Evolutionary conservation across 2,329 filamentous ascomycete species (phyloP).

Genomic region (Epichloe hybrida): DNA sequence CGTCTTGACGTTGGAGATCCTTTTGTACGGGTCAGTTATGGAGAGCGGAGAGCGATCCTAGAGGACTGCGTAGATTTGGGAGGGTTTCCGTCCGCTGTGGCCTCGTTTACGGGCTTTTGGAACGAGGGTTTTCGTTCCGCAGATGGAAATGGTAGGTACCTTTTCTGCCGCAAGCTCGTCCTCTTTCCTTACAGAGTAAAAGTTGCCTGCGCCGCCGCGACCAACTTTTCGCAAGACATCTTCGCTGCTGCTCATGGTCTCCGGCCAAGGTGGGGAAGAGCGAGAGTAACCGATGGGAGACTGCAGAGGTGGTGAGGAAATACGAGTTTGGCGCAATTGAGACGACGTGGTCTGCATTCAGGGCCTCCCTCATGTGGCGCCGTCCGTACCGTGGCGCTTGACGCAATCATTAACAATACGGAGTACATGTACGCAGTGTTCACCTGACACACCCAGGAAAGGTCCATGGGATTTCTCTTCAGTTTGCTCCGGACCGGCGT

Average conservation of each 20-base stretch:
- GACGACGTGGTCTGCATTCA: no score
- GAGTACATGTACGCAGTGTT: no score
- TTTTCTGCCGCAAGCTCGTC: constrained; percentile 23
- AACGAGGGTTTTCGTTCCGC: not conserved
- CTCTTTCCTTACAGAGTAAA: constrained; percentile 38
- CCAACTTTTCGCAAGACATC: constrained; percentile 40
- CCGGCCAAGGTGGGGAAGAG: not conserved
- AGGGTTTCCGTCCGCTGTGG: not conserved
- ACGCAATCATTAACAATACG: no score
- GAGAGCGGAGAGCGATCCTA: no score
- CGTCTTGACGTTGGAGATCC: constrained; percentile 28
- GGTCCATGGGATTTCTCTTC: no score
- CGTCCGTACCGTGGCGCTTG: no score
- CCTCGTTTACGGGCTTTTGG: not conserved
- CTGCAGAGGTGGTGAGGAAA: no score
- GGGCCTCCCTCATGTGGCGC: no score
- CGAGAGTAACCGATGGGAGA: no score
- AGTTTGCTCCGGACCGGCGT: no score
- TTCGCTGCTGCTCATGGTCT: constrained; percentile 11
- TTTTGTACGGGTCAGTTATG: constrained; percentile 9
- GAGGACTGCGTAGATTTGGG: not conserved
- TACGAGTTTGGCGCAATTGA: no score
- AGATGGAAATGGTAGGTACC: not conserved
- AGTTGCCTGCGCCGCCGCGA: constrained; percentile 53
- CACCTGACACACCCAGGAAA: no score